Evolutionary conservation across 495 filamentous ascomycete species (phyloP).

Genomic region (Hyaloscypha bicolor): DNA sequence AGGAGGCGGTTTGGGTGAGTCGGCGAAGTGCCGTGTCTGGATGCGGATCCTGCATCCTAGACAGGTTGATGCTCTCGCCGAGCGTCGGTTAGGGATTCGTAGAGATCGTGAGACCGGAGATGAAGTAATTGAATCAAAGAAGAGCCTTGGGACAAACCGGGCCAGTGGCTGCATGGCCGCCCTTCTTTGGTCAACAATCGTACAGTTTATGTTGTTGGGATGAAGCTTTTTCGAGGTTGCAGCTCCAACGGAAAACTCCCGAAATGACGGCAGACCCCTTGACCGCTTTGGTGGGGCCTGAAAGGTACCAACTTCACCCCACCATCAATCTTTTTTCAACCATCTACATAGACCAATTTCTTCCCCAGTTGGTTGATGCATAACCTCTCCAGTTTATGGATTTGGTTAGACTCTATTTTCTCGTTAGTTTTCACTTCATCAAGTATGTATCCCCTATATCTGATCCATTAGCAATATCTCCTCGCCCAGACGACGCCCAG

Average conservation of each 20-base stretch:
- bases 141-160: constrained; percentile 30
- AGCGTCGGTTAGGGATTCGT: constrained; percentile 16
- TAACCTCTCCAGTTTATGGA: constrained; percentile 3
- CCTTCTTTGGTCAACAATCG: constrained; percentile 5
- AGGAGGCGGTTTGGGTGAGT: constrained; percentile 24
- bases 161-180: constrained; percentile 33
- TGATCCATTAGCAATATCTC: neutral
- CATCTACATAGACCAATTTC: neutral
- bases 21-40: constrained; percentile 29
- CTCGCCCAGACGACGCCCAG: neutral
- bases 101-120: constrained; percentile 19
- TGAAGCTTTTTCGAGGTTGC: constrained; percentile 14
- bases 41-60: constrained; percentile 30
- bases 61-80: constrained; percentile 25
- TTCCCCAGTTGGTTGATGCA: neutral
- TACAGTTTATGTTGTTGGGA: constrained; percentile 1
- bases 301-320: constrained; percentile 17
- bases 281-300: constrained; percentile 18
- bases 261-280: neutral
- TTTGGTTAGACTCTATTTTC: constrained; percentile 1
- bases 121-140: constrained; percentile 26
- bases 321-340: constrained; percentile 8
- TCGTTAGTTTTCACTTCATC: neutral
- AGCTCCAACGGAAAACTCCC: neutral
- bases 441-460: neutral